Evolutionary conservation across 805 yeast species (phyloP), one percentile per base, ranked within the genome.

Genomic region (Candida quercuum): DNA sequence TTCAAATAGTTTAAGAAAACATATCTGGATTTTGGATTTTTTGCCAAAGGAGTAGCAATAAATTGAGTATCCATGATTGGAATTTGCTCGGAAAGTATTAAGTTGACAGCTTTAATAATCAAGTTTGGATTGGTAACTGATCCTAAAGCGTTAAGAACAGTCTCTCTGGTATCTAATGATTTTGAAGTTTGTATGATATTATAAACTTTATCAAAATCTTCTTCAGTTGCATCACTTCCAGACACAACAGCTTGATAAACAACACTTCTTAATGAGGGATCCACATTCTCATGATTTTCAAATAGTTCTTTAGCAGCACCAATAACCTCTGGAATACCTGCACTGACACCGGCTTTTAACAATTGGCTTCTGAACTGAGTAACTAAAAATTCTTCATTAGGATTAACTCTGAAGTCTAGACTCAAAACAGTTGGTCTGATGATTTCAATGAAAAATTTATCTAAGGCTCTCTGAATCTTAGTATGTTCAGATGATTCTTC

Each of bases 31-130:
- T 64, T 68, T 28, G 65, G 69, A 51, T 78, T 77, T 17, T 72
- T 54, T 45, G 82, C 65, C 63, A 86, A 66, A 29, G 91, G 86
- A 40, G 66, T 72, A 73, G 87, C 71, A 41, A 95, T 86, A 46
- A 78, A 71, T 62, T 77, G 78, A 32, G 82, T 70, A 58, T 86
- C 94, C 70, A 86, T 93, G 53, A 77, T 78, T 40, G 84, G 68
- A 28, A 69, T 60, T 27, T 73, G 59, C 23, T 78, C 78, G 39
- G 77, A 72, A 41, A 80, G 67, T 40, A 80, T 60, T 53, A 71
- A 66, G 3, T 57, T 65, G 17, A 78, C 61, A 2, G 85, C 72
- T 62, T 72, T 76, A 48, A 72, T 63, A 37, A 78, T 66, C 31
- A 80, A 58, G 31, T 61, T 61, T 6, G 69, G 66, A 38, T 73